Evolutionary conservation across 169 alveolate species (phyloP).

Genomic region (Babesia ovis): DNA sequence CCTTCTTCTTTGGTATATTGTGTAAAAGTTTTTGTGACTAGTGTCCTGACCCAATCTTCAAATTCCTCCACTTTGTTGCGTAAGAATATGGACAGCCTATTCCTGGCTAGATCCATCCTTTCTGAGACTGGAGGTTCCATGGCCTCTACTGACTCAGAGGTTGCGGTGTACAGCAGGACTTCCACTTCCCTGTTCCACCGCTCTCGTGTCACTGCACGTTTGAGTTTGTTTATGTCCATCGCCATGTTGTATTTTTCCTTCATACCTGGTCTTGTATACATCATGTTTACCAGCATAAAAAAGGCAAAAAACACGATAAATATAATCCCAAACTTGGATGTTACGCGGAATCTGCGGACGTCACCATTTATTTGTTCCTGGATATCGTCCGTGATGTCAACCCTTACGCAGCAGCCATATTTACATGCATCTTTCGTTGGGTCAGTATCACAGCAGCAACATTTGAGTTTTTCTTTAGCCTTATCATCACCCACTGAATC

Average conservation of each 20-base stretch:
- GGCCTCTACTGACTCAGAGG: neutral
- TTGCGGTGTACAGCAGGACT: neutral
- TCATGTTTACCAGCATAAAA: neutral
- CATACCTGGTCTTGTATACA: conserved; percentile 2
- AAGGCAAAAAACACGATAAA: neutral
- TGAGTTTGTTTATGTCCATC: neutral
- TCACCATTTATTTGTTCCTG: neutral
- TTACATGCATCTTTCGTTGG: neutral
- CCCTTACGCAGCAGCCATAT: conserved; percentile 22
- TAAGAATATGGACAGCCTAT: neutral
- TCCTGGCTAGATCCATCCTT: neutral
- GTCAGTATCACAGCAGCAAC: too few species aligned
- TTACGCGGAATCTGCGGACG: neutral
- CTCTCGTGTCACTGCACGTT: neutral
- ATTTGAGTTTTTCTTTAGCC: neutral
- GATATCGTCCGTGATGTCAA: conserved; percentile 2
- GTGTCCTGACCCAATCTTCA: neutral
- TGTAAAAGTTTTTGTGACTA: neutral
- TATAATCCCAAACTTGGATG: neutral
- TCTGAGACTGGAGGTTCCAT: neutral
- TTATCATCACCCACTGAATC: too few species aligned
- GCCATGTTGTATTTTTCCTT: neutral
- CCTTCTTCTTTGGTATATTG: neutral
- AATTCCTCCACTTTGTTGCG: neutral
- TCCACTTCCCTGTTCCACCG: neutral